Conservation (phyloP, 148 eudicot species). For the Chenopodium berlandieri region DNA sequence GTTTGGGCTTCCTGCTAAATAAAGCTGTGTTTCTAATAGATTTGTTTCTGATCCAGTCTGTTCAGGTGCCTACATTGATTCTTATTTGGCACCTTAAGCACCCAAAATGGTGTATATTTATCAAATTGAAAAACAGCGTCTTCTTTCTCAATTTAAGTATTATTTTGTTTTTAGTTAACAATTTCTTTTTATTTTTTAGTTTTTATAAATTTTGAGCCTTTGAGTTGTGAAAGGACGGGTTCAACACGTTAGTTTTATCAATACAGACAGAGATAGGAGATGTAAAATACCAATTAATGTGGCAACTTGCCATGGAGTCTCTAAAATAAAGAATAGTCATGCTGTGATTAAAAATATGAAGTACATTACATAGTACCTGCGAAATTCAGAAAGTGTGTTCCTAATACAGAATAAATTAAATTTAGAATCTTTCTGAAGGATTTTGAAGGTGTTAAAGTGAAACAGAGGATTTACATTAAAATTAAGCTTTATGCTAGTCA, state of each 20-base stretch:
- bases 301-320: conserved; percentile 12
- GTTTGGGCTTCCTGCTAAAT: conserved; percentile 7
- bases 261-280: background rate
- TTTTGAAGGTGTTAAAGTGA: conserved; percentile 4
- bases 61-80: conserved; percentile 5
- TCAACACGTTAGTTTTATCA: conserved; percentile 10
- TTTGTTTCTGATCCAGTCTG: conserved; percentile 10
- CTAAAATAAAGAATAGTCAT: conserved; percentile 2
- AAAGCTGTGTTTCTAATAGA: conserved; percentile 4
- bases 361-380: conserved; percentile 3
- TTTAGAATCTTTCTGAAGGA: conserved; percentile 20
- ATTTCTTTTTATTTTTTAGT: background rate
- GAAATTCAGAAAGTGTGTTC: conserved; percentile 10
- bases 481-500: conserved; percentile 17
- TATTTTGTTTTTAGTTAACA: background rate
- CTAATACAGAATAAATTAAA: conserved; percentile 1
- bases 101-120: background rate
- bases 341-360: conserved; percentile 11
- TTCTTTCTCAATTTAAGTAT: background rate
- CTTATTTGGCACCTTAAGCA: background rate
- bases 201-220: background rate
- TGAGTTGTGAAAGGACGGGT: background rate
- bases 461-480: background rate
- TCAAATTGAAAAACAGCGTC: background rate
- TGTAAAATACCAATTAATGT: background rate